These are phyloP conservation scores for Grigorovia transvaalensis DNA, from an alignment of 805 yeast genomes.

Conservation along the genomic window DNA sequence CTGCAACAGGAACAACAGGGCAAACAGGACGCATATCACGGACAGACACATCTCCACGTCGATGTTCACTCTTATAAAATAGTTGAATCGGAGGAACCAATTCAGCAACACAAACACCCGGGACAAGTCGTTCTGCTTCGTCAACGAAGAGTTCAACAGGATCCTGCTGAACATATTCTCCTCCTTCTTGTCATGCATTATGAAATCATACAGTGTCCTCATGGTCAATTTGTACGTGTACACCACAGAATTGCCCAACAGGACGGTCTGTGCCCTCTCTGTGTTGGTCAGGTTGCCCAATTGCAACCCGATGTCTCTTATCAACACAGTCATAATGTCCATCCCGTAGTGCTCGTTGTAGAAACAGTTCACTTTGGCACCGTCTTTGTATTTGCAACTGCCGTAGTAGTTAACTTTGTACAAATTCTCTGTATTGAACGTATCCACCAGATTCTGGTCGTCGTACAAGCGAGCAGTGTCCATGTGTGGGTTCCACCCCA, in stretches of 20 bases:
- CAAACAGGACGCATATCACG: not conserved
- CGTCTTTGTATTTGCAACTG: slow-evolving; percentile 16
- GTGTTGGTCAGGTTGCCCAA: slow-evolving; percentile 15
- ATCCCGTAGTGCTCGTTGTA: slow-evolving; percentile 15
- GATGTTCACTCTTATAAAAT: not conserved
- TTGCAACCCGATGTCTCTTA: slow-evolving; percentile 25
- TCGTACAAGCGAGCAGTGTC: slow-evolving; percentile 11
- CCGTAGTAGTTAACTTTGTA: slow-evolving; percentile 22
- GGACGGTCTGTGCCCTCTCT: slow-evolving; percentile 11
- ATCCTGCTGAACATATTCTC: slow-evolving; percentile 13
- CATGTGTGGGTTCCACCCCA: slow-evolving; percentile 17
- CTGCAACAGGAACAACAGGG: not conserved
- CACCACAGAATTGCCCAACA: slow-evolving; percentile 20
- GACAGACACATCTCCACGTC: slow-evolving; percentile 2
- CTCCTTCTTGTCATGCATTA: slow-evolving; percentile 9
- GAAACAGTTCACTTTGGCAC: slow-evolving; percentile 10
- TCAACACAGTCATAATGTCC: slow-evolving; percentile 19
- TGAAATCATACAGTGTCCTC: slow-evolving; percentile 12
- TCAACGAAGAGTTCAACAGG: slow-evolving; percentile 3
- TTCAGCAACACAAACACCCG: not conserved
- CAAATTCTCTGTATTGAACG: slow-evolving; percentile 13
- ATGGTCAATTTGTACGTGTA: slow-evolving; percentile 18
- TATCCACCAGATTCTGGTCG: slow-evolving; percentile 18
- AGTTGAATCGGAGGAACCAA: slow-evolving; percentile 10
- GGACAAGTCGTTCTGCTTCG: not conserved